Percentiles rank a stretch among this genome's conserved stretches.
phyloP scores from a whole-genome alignment of 352 stramenopile species.

The Blastocystis sp. region DNA sequence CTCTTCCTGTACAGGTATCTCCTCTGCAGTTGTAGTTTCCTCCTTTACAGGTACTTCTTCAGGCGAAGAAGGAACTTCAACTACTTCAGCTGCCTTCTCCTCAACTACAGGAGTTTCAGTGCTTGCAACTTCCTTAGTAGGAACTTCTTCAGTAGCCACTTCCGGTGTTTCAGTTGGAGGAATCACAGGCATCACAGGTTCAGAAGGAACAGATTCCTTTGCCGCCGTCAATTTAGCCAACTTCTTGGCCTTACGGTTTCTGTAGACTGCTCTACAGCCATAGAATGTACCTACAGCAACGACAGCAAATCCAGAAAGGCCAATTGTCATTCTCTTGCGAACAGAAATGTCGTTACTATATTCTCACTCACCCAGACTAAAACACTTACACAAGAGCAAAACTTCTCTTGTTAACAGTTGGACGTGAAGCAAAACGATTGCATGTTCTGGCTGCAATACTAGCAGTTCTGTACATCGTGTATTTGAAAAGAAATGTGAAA shows the following conservation, averaged over 20 bases:
- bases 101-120: not conserved
- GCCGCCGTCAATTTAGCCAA: not conserved
- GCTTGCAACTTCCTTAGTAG: not conserved
- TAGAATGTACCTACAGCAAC: conserved; percentile 12
- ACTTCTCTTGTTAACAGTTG: conserved; percentile 4
- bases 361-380: not conserved
- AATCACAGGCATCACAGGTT: not conserved
- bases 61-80: no score
- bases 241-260: conserved; percentile 48
- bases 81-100: not conserved
- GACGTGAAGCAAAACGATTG: not conserved
- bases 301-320: conserved; percentile 30
- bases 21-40: not conserved
- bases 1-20: not conserved
- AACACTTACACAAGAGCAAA: conserved; percentile 63
- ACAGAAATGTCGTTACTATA: conserved; percentile 62
- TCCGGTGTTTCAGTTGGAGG: not conserved
- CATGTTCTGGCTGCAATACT: conserved; percentile 25
- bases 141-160: not conserved
- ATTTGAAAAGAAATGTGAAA: conserved; percentile 1
- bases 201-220: not conserved
- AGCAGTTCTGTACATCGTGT: conserved; percentile 34
- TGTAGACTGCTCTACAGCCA: conserved; percentile 19
- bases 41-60: not conserved
- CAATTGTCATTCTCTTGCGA: conserved; percentile 60